Evolutionary conservation across 345 rosid genomes (phyloP).

Genomic region (Salix purpurea): DNA sequence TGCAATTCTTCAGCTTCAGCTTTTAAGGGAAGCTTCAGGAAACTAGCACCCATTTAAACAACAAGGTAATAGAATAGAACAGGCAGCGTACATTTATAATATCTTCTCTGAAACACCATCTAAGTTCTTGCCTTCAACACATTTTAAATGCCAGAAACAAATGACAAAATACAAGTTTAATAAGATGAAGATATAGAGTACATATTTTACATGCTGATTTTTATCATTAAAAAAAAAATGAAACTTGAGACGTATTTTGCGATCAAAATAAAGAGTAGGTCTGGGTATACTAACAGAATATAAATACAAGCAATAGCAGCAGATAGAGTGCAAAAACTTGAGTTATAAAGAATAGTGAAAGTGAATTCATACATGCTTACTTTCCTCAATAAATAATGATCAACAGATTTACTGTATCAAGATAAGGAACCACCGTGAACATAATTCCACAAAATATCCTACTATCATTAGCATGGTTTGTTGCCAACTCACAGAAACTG

Average conservation of each 20-base stretch:
- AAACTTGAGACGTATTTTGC: not conserved
- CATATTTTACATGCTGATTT: not conserved
- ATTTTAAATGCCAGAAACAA: not conserved
- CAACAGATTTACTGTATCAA: not conserved
- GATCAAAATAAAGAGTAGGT: not conserved
- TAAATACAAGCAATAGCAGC: not conserved
- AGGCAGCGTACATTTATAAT: not conserved
- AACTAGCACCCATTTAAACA: not conserved
- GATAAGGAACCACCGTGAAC: not conserved
- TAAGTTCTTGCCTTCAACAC: not conserved
- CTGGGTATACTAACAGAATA: not conserved
- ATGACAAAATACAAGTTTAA: not conserved
- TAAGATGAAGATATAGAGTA: not conserved
- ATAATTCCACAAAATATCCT: constrained; percentile 2
- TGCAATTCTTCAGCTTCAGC: too few species aligned
- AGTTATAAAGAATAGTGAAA: not conserved
- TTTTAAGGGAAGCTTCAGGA: not conserved
- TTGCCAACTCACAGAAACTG: not conserved
- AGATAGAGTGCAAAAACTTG: not conserved
- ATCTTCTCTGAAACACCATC: not conserved
- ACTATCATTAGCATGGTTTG: constrained; percentile 15
- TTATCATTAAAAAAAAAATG: not conserved
- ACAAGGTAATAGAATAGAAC: not conserved
- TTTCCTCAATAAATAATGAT: not conserved
- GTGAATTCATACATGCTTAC: not conserved